Evolutionary conservation across 345 rosid genomes (phyloP), one percentile per base, ranked within the genome.

Genomic region (Microthlaspi erraticum): DNA sequence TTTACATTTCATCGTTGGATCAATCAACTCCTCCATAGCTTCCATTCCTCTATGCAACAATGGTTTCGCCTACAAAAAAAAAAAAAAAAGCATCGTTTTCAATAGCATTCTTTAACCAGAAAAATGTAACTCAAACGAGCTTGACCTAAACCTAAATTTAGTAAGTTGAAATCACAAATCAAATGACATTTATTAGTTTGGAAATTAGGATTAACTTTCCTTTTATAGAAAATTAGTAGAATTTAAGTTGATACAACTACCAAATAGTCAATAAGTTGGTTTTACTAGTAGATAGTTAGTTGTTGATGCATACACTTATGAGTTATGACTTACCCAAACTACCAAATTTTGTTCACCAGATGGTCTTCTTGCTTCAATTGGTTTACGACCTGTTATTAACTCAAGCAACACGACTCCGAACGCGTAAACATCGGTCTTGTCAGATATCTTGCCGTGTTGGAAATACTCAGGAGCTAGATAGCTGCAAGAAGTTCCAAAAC

Each of bases 381-480:
- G 98, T 68, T 91, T 91, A 63, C 96, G 85, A 39, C 96, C 96
- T 0, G 97, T 87, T 53, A 93, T 65, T 65, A 93, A 75, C 79
- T 93, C 98, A 81, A 93, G 75, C 31, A 93, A 81, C 68, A 93
- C 94, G 8, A 93, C 98, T 44, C 98, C 98, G 49, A 86, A 93
- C 50, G 97, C 98, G 78, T 89, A 93, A 68, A 93, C 96, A 81
- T 93, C 97, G 0, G 96, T 93, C 82, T 89, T 93, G 75, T 86
- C 87, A 0, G 97, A 93, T 70, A 93, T 88, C 82, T 91, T 91
- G 20, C 98, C 98, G 44, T 93, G 97, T 81, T 93, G 98, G 76
- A 93, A 93, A 74, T 93, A 93, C 82, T 93, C 96, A 2, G 98
- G 98, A 62, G 97, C 98, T 75, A 93, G 73, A 72, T 93, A 91